These are phyloP conservation scores for Heteromeles arbutifolia DNA, from an alignment of 306 rosid species.

Conservation along the genomic window DNA sequence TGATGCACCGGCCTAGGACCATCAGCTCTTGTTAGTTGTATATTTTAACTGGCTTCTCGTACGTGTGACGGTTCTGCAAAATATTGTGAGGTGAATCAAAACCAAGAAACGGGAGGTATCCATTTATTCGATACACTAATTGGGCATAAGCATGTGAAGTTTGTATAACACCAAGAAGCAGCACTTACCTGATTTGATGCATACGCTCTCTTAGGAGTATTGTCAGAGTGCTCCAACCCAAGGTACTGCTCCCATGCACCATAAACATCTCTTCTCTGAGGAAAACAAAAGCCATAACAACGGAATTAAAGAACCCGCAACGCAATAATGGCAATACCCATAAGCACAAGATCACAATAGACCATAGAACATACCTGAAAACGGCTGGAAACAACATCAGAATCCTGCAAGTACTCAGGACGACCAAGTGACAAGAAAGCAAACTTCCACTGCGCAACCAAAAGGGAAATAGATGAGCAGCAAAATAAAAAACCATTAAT, in stretches of 20 bases:
- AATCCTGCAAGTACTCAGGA: constrained; percentile 87
- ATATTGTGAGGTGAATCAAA: constrained; percentile 19
- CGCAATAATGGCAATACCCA: background rate
- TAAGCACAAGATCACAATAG: background rate
- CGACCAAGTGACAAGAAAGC: constrained; percentile 84
- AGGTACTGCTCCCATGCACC: constrained; percentile 99
- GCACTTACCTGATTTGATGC: constrained; percentile 61
- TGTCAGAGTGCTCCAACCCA: constrained; percentile 89
- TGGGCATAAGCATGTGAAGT: background rate
- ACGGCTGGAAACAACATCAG: constrained; percentile 62
- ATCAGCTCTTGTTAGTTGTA: constrained; percentile 41
- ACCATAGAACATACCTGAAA: constrained; percentile 59
- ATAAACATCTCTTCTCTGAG: constrained; percentile 75
- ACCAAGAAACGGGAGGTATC: background rate
- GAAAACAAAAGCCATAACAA: constrained; percentile 6
- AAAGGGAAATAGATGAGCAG: background rate
- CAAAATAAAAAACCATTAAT: background rate
- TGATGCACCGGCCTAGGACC: constrained; percentile 14
- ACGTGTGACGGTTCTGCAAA: constrained; percentile 74
- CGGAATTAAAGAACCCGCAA: background rate
- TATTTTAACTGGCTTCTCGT: constrained; percentile 78
- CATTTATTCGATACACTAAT: background rate
- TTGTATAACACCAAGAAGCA: background rate
- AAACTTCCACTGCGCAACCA: constrained; percentile 71
- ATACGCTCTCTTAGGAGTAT: constrained; percentile 63